Conservation (phyloP, 768 basidiomycete species). For the Collybia nuda region DNA sequence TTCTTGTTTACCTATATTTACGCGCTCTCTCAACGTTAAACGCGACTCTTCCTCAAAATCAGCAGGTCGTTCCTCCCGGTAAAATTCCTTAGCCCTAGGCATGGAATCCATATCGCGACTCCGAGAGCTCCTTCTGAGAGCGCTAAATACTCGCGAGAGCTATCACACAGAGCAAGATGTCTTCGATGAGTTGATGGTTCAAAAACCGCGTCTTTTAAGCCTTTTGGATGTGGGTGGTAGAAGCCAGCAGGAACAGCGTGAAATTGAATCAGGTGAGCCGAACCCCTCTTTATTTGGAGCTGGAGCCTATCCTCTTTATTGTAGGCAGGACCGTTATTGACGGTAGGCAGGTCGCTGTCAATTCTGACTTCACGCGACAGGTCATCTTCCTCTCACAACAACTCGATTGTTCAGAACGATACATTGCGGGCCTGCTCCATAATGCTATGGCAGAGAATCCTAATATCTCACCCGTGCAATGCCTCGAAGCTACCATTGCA, state of each 20-base stretch:
- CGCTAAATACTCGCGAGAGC: slow-evolving; percentile 43
- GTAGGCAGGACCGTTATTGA: slow-evolving; percentile 67
- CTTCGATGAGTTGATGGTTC: slow-evolving; percentile 70
- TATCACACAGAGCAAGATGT: slow-evolving; percentile 67
- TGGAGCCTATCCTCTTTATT: slow-evolving; percentile 5
- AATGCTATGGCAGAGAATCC: slow-evolving; percentile 63
- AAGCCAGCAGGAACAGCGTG: slow-evolving; percentile 63
- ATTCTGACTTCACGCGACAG: slow-evolving; percentile 77
- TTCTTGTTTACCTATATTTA: slow-evolving; percentile 20
- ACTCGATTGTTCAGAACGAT: slow-evolving; percentile 80
- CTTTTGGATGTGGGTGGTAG: slow-evolving; percentile 67
- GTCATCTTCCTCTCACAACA: slow-evolving; percentile 78
- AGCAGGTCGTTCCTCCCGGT: not conserved
- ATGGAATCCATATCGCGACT: slow-evolving; percentile 67
- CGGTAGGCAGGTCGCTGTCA: slow-evolving; percentile 69
- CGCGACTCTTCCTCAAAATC: slow-evolving; percentile 7
- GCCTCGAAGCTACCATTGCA: slow-evolving; percentile 64
- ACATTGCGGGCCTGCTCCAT: slow-evolving; percentile 69
- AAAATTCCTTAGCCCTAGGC: not conserved
- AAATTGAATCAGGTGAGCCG: slow-evolving; percentile 65
- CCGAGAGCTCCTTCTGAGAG: slow-evolving; percentile 48
- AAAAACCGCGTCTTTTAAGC: slow-evolving; percentile 60
- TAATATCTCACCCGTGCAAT: slow-evolving; percentile 55
- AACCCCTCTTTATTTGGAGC: not conserved
- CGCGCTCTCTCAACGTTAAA: slow-evolving; percentile 18